Base-by-base conservation (phyloP, 2,329 filamentous ascomycete species). In the Pseudogymnoascus sp. region DNA sequence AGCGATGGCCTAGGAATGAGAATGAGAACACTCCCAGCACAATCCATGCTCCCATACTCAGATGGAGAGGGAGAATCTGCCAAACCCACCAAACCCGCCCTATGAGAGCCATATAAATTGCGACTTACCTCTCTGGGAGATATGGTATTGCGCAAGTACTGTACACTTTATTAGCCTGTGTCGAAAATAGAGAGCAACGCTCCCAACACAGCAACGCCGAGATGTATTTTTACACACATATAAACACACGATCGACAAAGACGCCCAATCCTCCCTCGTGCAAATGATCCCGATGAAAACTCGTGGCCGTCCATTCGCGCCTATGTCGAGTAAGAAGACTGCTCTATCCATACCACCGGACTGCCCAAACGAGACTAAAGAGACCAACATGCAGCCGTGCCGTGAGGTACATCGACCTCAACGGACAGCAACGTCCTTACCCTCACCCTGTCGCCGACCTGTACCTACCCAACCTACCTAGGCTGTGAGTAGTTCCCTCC, bases 201-300 rank as follows among this genome's bases (percentile, higher is more conserved):
- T 19, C 45, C 23, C 26, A 52, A 52, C 23, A 12, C 10, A 31
- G 14, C 49, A 55, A 33, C 49, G n/a, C 29, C 49, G 49, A 14
- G 10, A 55, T 55, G 49, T 55, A 55, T 55, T 55, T 55, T 55
- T 55, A 55, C 49, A 55, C 49, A 55, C 49, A 55, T 55, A 55
- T 55, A 55, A 55, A 55, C 26, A 55, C 49, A 33, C 49, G 49
- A 55, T 55, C 49, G 26, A 55, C n/a, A n/a, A n/a, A n/a, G n/a
- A n/a, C 49, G 49, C 49, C 49, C 49, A 55, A 33, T 55, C 49
- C 49, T 33, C 26, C n/a, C 21, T 26, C 49, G 29, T 33, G 49
- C n/a, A 55, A 55, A 33, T 55, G 49, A 55, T 21, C 26, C n/a
- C 2, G 5, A 55, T 55, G 49, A 55, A 55, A 55, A 6, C 49